Evolutionary conservation across 176 grass and related monocot genomes (phyloP).

Genomic region (Oryza meridionalis): DNA sequence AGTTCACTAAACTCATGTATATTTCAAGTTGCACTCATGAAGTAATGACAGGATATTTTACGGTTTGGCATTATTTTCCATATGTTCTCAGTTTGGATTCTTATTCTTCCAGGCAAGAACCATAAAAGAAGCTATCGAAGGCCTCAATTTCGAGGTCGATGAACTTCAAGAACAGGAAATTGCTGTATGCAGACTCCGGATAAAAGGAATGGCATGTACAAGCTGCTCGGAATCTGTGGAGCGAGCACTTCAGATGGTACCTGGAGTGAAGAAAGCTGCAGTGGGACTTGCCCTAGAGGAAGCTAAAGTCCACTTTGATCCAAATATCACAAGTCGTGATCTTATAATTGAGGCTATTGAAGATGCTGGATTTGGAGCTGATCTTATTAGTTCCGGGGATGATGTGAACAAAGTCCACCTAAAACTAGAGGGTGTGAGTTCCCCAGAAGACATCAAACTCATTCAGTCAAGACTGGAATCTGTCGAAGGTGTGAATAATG

Average conservation of each 20-base stretch:
- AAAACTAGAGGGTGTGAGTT: slow-evolving; percentile 73
- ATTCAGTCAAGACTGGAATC: slow-evolving; percentile 75
- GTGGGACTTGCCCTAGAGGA: slow-evolving; percentile 96
- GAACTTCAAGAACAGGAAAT: slow-evolving; percentile 91
- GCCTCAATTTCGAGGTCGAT: slow-evolving; percentile 68
- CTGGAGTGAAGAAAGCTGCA: slow-evolving; percentile 89
- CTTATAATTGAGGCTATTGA: slow-evolving; percentile 80
- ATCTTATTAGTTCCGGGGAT: slow-evolving; percentile 76
- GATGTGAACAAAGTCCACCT: slow-evolving; percentile 91
- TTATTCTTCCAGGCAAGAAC: slow-evolving; percentile 58
- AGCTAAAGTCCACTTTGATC: slow-evolving; percentile 97
- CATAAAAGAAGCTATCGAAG: slow-evolving; percentile 82
- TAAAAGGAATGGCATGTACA: slow-evolving; percentile 98
- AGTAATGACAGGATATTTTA: slow-evolving; percentile 10
- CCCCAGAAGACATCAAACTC: slow-evolving; percentile 66
- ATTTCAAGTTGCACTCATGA: background rate
- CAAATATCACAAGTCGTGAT: slow-evolving; percentile 64
- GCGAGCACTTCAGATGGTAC: slow-evolving; percentile 73
- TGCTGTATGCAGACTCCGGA: slow-evolving; percentile 81
- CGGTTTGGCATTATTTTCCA: background rate
- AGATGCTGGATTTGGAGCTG: slow-evolving; percentile 95
- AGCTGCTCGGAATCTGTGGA: slow-evolving; percentile 98
- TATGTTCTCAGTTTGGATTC: slow-evolving; percentile 25
- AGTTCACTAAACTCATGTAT: slow-evolving; percentile 17
- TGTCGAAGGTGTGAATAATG: slow-evolving; percentile 64